These are phyloP conservation scores for Opeltia flavorubescens DNA, from an alignment of 495 filamentous ascomycete species.

Conservation along the genomic window DNA sequence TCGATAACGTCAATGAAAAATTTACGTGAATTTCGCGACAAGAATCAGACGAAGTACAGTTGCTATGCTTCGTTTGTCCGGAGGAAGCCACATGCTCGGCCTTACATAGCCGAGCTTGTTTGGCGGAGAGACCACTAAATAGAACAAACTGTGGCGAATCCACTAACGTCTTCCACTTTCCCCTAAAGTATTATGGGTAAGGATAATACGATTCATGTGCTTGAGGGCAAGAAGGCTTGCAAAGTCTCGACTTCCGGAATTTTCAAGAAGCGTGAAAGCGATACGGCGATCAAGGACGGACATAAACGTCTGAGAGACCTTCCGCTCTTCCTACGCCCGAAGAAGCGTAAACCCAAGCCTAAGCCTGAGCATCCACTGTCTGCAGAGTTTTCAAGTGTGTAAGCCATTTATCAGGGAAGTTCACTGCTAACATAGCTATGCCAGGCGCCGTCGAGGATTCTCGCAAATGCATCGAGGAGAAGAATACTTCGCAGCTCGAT, in stretches of 20 bases:
- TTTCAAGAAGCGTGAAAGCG: slow-evolving; percentile 2
- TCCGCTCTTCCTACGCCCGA: not conserved
- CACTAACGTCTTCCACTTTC: not conserved
- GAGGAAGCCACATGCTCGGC: too few species aligned
- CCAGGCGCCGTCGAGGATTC: slow-evolving; percentile 7
- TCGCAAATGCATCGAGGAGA: slow-evolving; percentile 1
- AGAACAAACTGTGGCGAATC: too few species aligned
- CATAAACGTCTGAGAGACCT: not conserved
- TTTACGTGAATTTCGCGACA: too few species aligned
- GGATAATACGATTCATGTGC: not conserved
- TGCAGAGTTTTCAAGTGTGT: slow-evolving; percentile 4
- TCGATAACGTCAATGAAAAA: too few species aligned
- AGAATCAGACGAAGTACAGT: too few species aligned
- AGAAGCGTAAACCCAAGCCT: slow-evolving; percentile 1
- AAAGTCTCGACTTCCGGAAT: slow-evolving; percentile 3
- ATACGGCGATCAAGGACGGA: not conserved
- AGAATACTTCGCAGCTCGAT: not conserved
- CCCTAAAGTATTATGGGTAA: slow-evolving; percentile 1
- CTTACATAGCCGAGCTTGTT: too few species aligned
- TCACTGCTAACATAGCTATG: not conserved
- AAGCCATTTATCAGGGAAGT: not conserved
- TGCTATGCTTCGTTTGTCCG: too few species aligned
- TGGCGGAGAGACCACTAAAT: too few species aligned
- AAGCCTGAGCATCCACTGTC: slow-evolving; percentile 7
- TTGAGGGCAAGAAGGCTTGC: not conserved